Evolutionary conservation across 2,329 filamentous ascomycete species (phyloP).

Genomic region (Davidsoniella virescens): DNA sequence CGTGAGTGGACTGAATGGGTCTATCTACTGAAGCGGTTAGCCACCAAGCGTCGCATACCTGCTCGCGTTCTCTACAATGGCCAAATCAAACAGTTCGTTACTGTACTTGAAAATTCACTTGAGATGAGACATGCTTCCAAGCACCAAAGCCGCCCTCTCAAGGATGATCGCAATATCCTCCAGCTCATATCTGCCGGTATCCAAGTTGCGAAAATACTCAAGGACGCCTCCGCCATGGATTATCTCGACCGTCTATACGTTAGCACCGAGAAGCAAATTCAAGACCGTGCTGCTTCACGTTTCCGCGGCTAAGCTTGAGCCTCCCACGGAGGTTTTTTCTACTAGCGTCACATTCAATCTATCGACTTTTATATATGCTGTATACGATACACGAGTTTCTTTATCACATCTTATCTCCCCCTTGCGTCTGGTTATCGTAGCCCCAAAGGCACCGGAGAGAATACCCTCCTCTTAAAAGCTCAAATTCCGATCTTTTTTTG

Average conservation of each 20-base stretch:
- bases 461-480: too few species aligned
- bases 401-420: not conserved
- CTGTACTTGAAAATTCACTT: constrained; percentile 72
- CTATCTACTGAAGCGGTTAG: constrained; percentile 68
- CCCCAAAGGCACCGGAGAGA: too few species aligned
- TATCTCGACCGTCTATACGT: constrained; percentile 69
- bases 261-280: constrained; percentile 64
- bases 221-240: constrained; percentile 70
- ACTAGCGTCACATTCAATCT: not conserved
- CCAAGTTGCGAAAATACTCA: constrained; percentile 75
- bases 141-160: constrained; percentile 66
- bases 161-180: constrained; percentile 77
- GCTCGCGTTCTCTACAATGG: constrained; percentile 73
- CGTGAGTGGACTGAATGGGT: constrained; percentile 89
- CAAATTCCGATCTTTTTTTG: not conserved
- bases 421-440: too few species aligned
- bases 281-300: constrained; percentile 39
- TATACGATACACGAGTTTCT: not conserved
- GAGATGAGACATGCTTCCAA: constrained; percentile 78
- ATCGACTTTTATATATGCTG: too few species aligned
- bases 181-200: constrained; percentile 77
- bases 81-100: constrained; percentile 83
- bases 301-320: constrained; percentile 21
- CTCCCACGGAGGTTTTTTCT: not conserved
- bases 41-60: constrained; percentile 72